A percentile compares a stretch with the other conserved stretches of the same genome.
These are phyloP conservation scores for Blastobotrys persicus DNA, from an alignment of 1,139 yeast species.

Conservation along the genomic window DNA sequence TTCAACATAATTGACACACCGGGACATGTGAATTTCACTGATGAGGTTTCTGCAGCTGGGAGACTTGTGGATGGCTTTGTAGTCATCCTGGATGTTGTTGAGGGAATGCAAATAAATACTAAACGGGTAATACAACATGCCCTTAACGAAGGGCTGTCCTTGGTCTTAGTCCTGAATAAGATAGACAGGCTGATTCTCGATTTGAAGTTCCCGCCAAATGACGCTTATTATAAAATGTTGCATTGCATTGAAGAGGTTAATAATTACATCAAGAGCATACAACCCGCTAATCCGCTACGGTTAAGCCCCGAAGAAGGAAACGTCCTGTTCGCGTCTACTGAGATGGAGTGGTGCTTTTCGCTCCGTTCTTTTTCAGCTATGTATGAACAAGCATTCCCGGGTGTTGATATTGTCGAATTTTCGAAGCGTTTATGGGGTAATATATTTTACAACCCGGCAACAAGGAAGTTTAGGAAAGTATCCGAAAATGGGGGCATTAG, in stretches of 20 bases:
- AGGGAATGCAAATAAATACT: constrained; percentile 65
- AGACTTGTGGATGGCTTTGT: constrained; percentile 63
- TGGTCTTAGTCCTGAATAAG: constrained; percentile 72
- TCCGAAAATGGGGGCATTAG: constrained; percentile 37
- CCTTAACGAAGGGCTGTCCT: constrained; percentile 47
- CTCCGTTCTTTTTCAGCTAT: constrained; percentile 60
- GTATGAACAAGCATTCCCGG: constrained; percentile 45
- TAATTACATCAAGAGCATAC: constrained; percentile 39
- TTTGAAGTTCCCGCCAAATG: constrained; percentile 67
- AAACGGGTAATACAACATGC: constrained; percentile 50
- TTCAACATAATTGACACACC: constrained; percentile 80
- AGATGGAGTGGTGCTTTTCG: constrained; percentile 61
- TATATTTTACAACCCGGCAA: constrained; percentile 48
- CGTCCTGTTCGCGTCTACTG: constrained; percentile 71
- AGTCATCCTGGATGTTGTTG: constrained; percentile 78
- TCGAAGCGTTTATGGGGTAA: constrained; percentile 75
- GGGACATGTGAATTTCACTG: constrained; percentile 82
- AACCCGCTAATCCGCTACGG: constrained; percentile 11
- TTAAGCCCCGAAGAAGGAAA: constrained; percentile 66
- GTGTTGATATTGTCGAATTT: constrained; percentile 40
- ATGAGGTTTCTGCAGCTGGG: constrained; percentile 63
- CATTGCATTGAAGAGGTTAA: constrained; percentile 65
- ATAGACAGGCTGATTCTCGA: constrained; percentile 81
- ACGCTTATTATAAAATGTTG: constrained; percentile 67
- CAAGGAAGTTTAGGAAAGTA: constrained; percentile 46